Evolutionary conservation across 2,329 filamentous ascomycete species (phyloP).

Genomic region (Dactylellina sp.): DNA sequence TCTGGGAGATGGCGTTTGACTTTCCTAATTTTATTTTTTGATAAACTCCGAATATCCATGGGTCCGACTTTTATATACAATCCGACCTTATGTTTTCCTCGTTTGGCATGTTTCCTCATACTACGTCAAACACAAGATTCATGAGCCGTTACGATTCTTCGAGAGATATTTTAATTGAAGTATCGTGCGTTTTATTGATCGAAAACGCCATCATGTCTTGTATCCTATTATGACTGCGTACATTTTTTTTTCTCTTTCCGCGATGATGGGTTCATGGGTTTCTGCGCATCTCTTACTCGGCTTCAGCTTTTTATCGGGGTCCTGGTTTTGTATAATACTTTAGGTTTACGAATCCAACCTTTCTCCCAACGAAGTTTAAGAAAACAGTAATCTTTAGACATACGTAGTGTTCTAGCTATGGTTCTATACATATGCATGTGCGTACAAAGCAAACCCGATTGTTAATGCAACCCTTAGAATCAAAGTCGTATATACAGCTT

Average conservation of each 20-base stretch:
- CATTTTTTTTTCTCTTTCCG: conserved; percentile 47
- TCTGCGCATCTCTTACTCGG: conserved; percentile 50
- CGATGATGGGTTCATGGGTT: conserved; percentile 57
- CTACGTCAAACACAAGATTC: conserved; percentile 53
- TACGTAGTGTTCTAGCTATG: no score
- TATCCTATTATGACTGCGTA: conserved; percentile 55
- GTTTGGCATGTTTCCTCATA: conserved; percentile 40
- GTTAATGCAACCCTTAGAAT: not conserved
- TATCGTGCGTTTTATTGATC: conserved; percentile 37
- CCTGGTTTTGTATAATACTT: conserved; percentile 57
- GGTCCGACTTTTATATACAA: conserved; percentile 44
- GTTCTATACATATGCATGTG: no score
- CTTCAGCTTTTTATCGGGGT: conserved; percentile 52
- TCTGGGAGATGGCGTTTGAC: conserved; percentile 64
- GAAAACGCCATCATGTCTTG: conserved; percentile 50
- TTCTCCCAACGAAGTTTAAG: conserved; percentile 37
- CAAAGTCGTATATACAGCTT: conserved; percentile 23
- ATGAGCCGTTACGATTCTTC: conserved; percentile 52
- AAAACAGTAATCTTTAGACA: not conserved
- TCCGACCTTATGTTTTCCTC: conserved; percentile 25
- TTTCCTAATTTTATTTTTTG: conserved; percentile 59
- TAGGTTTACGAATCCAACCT: conserved; percentile 57
- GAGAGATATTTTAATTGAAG: conserved; percentile 47
- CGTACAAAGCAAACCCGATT: not conserved
- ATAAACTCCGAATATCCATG: conserved; percentile 56